These are phyloP conservation scores for Dichomitus squalens DNA, from an alignment of 1,284 basidiomycete genomes.

Conservation along the genomic window DNA sequence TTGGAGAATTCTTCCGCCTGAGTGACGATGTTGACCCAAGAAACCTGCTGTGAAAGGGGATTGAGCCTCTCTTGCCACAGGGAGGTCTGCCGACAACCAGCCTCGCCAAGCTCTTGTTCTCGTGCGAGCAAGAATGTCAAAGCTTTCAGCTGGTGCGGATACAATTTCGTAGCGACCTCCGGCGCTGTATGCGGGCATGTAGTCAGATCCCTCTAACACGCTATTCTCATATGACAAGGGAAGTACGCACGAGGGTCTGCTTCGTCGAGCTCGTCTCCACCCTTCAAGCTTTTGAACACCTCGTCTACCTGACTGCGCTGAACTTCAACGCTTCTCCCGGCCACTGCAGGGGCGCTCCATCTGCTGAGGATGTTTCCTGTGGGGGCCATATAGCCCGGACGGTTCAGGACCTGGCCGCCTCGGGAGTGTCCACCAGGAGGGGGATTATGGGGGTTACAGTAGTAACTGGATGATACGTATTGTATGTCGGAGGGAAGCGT, in stretches of 20 bases:
- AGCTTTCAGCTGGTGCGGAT: conserved; percentile 98
- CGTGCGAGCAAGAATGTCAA: conserved; percentile 95
- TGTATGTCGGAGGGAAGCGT: conserved; percentile 55
- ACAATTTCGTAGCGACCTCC: conserved; percentile 89
- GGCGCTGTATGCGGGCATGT: conserved; percentile 46
- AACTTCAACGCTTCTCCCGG: conserved; percentile 85
- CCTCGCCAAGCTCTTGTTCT: conserved; percentile 69
- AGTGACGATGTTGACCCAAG: conserved; percentile 88
- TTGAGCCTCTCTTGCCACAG: conserved; percentile 75
- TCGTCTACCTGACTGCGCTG: conserved; percentile 94
- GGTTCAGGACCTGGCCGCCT: conserved; percentile 39
- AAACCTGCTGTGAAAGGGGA: conserved; percentile 46
- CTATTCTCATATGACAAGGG: background rate
- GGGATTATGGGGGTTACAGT: conserved; percentile 88
- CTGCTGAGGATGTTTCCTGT: conserved; percentile 44
- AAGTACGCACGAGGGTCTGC: conserved; percentile 75
- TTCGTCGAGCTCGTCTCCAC: conserved; percentile 85
- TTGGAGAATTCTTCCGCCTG: conserved; percentile 70
- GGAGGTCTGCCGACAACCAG: conserved; percentile 63
- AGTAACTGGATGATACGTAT: conserved; percentile 68
- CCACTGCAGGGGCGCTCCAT: conserved; percentile 63
- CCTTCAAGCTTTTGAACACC: conserved; percentile 86
- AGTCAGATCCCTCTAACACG: conserved; percentile 10
- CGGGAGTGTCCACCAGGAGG: conserved; percentile 69
- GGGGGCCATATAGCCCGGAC: conserved; percentile 44